Evolutionary conservation across 1,139 yeast genomes (phyloP).

Genomic region (Lodderomyces theae): DNA sequence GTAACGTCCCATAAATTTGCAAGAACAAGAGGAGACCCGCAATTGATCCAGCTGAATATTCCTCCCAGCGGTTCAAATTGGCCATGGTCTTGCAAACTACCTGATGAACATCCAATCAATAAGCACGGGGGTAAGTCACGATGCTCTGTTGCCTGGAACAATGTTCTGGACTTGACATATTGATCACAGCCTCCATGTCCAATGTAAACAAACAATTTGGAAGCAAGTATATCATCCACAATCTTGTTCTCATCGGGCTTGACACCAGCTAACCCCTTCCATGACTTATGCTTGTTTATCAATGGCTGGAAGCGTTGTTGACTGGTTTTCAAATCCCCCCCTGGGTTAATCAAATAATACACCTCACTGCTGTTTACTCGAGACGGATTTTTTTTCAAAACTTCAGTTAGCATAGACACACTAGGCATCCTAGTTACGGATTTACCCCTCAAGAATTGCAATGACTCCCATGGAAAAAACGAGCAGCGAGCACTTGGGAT

Average conservation of each 20-base stretch:
- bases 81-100: constrained; percentile 61
- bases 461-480: constrained; percentile 85
- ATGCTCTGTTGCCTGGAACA: constrained; percentile 21
- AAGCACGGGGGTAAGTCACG: constrained; percentile 56
- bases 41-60: constrained; percentile 67
- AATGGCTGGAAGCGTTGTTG: constrained; percentile 54
- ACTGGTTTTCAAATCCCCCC: constrained; percentile 69
- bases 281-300: constrained; percentile 39
- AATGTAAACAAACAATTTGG: constrained; percentile 68
- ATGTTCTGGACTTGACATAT: constrained; percentile 47
- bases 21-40: constrained; percentile 79
- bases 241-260: constrained; percentile 55
- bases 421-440: constrained; percentile 82
- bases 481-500: constrained; percentile 65
- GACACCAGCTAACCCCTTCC: constrained; percentile 55
- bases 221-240: constrained; percentile 31
- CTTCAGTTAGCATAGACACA: constrained; percentile 41
- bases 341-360: constrained; percentile 74
- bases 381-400: constrained; percentile 28
- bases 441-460: constrained; percentile 49
- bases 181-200: constrained; percentile 98
- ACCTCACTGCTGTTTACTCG: constrained; percentile 21
- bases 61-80: constrained; percentile 74
- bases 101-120: constrained; percentile 91
- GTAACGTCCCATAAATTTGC: constrained; percentile 97